Evolutionary conservation across 179 eudicot species (phyloP).

Genomic region (Nepenthes alata): DNA sequence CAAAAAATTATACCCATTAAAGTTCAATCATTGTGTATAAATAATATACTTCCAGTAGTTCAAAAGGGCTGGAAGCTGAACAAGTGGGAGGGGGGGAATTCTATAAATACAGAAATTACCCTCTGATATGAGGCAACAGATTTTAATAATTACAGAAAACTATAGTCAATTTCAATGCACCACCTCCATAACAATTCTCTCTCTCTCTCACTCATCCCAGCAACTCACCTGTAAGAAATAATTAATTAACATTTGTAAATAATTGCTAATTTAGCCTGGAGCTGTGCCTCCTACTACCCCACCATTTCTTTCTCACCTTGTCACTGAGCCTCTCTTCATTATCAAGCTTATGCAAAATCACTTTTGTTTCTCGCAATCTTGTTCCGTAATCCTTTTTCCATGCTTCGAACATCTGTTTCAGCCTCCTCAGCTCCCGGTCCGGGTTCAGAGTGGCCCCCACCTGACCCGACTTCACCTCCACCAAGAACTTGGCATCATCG

Average conservation of each 20-base stretch:
- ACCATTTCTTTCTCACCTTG: conserved; percentile 69
- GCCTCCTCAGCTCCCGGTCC: conserved; percentile 64
- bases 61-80: no score
- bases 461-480: conserved; percentile 93
- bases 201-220: no score
- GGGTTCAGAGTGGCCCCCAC: conserved; percentile 69
- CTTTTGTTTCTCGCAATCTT: conserved; percentile 78
- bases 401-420: conserved; percentile 78
- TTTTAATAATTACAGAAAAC: no score
- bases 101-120: no score
- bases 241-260: no score
- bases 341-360: conserved; percentile 67
- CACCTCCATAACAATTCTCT: not conserved
- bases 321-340: conserved; percentile 50
- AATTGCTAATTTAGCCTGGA: conserved; percentile 20
- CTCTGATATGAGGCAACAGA: no score
- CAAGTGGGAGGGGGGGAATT: no score
- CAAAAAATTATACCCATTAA: no score
- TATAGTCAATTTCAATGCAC: not conserved
- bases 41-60: no score
- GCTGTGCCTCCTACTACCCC: conserved; percentile 72
- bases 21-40: no score
- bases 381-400: conserved; percentile 92
- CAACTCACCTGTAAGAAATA: no score
- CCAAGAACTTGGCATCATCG: conserved; percentile 86